Percentiles rank a stretch among this genome's conserved stretches.
Conservation (phyloP, 371 early-diverging fungal genomes). For the Syncephalastrum monosporum region DNA sequence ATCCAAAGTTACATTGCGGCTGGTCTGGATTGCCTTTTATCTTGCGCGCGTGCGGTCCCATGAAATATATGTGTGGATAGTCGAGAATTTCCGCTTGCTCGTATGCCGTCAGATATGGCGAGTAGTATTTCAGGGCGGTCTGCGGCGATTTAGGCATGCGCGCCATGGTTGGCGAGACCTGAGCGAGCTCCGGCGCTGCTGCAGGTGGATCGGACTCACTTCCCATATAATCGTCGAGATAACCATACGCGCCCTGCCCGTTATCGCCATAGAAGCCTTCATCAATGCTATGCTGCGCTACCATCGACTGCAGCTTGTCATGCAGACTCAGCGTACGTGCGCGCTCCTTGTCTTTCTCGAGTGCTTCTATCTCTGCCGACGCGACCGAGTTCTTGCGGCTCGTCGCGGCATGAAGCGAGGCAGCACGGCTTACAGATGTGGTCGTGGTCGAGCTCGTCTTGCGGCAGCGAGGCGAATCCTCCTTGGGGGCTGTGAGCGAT, state of each 20-base stretch:
- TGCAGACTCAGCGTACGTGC: constrained; percentile 21
- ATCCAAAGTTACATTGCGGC: constrained; percentile 65
- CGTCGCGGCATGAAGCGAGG: constrained; percentile 10
- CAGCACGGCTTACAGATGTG: constrained; percentile 10
- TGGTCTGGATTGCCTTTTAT: constrained; percentile 45
- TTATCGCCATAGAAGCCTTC: constrained; percentile 7
- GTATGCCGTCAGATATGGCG: constrained; percentile 66
- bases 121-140: constrained; percentile 56
- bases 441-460: constrained; percentile 6
- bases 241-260: too few species aligned
- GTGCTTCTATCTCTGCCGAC: constrained; percentile 7
- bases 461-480: constrained; percentile 1
- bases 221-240: too few species aligned
- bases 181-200: too few species aligned
- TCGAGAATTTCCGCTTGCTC: constrained; percentile 84
- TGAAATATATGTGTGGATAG: constrained; percentile 82
- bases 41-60: constrained; percentile 73
- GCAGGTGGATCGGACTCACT: too few species aligned
- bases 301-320: constrained; percentile 19
- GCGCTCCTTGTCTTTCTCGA: constrained; percentile 16
- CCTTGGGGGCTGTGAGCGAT: constrained; percentile 1
- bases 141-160: too few species aligned
- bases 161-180: too few species aligned
- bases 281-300: constrained; percentile 16
- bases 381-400: constrained; percentile 12